Evolutionary conservation across 306 rosid species (phyloP).

Genomic region (Medicago ruthenica): DNA sequence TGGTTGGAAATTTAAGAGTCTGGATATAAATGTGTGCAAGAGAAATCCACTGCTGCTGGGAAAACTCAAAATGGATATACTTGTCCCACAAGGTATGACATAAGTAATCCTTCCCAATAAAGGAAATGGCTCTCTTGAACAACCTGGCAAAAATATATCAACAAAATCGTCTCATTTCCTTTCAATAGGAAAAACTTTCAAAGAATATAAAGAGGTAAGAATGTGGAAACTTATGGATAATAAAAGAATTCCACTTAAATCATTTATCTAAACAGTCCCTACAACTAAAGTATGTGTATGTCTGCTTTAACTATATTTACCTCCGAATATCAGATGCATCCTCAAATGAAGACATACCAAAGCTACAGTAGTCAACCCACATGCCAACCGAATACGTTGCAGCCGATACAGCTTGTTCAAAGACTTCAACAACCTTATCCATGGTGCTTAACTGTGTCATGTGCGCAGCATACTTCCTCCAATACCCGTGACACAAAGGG

Average conservation of each 20-base stretch:
- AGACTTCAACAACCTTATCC: slow-evolving; percentile 79
- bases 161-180: slow-evolving; percentile 39
- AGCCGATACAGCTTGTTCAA: slow-evolving; percentile 73
- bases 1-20: slow-evolving; percentile 83
- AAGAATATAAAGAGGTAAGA: slow-evolving; percentile 28
- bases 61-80: slow-evolving; percentile 81
- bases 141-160: slow-evolving; percentile 55
- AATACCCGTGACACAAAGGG: slow-evolving; percentile 90
- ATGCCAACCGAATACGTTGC: slow-evolving; percentile 71
- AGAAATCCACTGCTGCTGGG: slow-evolving; percentile 76
- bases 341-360: slow-evolving; percentile 74
- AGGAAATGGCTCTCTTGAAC: slow-evolving; percentile 76
- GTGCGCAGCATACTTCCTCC: slow-evolving; percentile 80
- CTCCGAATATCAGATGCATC: slow-evolving; percentile 80
- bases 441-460: slow-evolving; percentile 57
- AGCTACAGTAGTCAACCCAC: slow-evolving; percentile 85
- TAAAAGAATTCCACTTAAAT: slow-evolving; percentile 24
- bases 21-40: slow-evolving; percentile 79
- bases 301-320: slow-evolving; percentile 46
- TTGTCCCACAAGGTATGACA: slow-evolving; percentile 88
- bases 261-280: slow-evolving; percentile 21
- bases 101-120: slow-evolving; percentile 84
- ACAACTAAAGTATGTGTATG: background rate
- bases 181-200: slow-evolving; percentile 30
- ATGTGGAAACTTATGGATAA: slow-evolving; percentile 1